These are phyloP conservation scores for Eucalyptus erythrocorys DNA, from an alignment of 345 rosid genomes.

Conservation along the genomic window DNA sequence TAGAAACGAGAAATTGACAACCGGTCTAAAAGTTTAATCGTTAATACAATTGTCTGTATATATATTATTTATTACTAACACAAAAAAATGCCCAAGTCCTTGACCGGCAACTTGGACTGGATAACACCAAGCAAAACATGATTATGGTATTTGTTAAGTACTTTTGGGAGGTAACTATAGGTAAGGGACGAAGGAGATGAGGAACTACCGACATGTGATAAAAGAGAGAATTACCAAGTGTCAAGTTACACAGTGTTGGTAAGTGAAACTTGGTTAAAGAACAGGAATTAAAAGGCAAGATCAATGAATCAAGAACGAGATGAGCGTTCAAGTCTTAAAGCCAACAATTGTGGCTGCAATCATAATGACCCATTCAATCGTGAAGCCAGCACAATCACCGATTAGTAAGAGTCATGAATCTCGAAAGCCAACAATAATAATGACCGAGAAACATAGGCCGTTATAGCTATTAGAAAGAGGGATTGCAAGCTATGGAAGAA, in stretches of 20 bases:
- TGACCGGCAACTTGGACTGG: not conserved
- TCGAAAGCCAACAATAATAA: not conserved
- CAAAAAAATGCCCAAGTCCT: not conserved
- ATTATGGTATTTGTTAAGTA: not conserved
- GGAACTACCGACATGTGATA: not conserved
- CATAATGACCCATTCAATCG: not conserved
- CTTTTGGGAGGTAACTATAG: not conserved
- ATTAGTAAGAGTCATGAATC: not conserved
- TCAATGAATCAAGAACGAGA: not conserved
- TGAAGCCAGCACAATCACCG: not conserved
- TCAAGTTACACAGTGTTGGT: not conserved
- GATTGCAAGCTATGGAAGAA: not conserved
- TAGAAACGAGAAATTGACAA: not conserved
- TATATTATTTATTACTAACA: not conserved
- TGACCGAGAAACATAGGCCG: not conserved
- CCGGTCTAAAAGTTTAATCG: not conserved
- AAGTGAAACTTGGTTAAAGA: not conserved
- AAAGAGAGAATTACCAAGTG: not conserved
- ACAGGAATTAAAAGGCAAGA: not conserved
- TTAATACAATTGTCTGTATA: not conserved
- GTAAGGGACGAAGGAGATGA: not conserved
- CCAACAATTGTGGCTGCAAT: not conserved
- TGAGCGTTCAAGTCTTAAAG: not conserved
- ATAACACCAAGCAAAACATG: not conserved
- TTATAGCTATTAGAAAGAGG: fast-evolving